Conservation (phyloP, 139 green algal species). For the Tetraselmis striata region DNA sequence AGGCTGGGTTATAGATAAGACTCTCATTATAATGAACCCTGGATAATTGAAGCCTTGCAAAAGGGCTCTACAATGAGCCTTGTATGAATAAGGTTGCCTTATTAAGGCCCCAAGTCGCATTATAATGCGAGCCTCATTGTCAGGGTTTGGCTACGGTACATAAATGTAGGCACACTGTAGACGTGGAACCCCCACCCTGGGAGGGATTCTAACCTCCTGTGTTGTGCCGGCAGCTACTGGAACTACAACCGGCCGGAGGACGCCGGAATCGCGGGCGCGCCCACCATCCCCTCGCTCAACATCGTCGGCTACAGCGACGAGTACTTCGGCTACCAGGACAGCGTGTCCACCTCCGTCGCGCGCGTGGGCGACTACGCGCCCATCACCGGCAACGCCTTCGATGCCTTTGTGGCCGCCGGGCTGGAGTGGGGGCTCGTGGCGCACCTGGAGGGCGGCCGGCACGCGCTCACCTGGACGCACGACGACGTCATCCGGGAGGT, state of each 20-base stretch:
- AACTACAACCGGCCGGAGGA: neutral
- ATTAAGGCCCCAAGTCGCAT: too few species aligned
- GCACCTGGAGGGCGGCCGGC: neutral
- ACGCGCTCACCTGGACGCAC: neutral
- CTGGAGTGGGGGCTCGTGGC: neutral
- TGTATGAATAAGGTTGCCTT: too few species aligned
- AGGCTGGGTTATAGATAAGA: too few species aligned
- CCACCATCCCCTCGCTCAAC: neutral
- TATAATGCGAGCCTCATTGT: too few species aligned
- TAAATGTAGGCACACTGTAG: too few species aligned
- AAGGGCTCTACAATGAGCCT: too few species aligned
- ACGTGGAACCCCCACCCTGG: too few species aligned
- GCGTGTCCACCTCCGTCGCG: neutral
- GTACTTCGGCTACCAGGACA: neutral
- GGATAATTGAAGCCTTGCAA: too few species aligned
- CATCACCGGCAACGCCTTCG: neutral
- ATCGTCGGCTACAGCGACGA: neutral
- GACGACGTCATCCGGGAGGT: neutral
- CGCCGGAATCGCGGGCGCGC: neutral
- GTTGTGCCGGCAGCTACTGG: neutral
- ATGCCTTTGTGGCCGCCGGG: neutral
- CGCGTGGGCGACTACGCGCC: neutral
- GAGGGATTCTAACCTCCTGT: too few species aligned
- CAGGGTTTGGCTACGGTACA: too few species aligned
- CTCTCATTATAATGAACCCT: too few species aligned